These are phyloP conservation scores for Colletotrichum camelliae DNA, from an alignment of 2,329 filamentous ascomycete genomes.

Conservation along the genomic window DNA sequence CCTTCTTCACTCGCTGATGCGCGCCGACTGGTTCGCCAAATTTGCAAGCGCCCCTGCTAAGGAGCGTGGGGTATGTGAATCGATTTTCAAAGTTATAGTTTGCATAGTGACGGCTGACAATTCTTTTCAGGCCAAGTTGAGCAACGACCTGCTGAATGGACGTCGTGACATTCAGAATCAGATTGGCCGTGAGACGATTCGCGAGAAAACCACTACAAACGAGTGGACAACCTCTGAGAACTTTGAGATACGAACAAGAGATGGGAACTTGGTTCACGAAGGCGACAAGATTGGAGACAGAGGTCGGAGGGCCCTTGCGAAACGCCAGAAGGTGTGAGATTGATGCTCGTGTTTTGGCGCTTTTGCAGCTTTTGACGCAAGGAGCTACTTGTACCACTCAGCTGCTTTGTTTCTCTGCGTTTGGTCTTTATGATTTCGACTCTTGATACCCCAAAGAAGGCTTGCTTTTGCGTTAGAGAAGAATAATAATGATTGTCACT, in stretches of 20 bases:
- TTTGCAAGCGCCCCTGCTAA: background rate
- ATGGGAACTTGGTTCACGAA: background rate
- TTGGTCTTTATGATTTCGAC: no score
- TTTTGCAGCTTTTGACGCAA: no score
- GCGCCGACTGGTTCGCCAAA: no score
- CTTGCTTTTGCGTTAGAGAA: no score
- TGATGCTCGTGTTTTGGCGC: no score
- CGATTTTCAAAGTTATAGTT: no score
- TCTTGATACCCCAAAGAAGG: no score
- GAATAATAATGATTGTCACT: no score
- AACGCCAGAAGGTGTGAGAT: background rate
- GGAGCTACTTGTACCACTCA: no score
- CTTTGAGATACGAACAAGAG: background rate
- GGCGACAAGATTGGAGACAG: background rate
- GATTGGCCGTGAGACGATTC: background rate
- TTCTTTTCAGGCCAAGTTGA: background rate
- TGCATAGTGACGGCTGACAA: no score
- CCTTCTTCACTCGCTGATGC: no score
- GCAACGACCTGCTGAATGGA: conserved; percentile 3
- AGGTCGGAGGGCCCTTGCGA: background rate
- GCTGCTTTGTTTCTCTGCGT: no score
- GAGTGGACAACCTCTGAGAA: background rate
- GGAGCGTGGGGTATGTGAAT: background rate
- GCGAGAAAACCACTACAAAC: background rate
- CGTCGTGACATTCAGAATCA: background rate